Evolutionary conservation across 164 flowering plant genomes (phyloP).

Genomic region (Taxillus chinensis): DNA sequence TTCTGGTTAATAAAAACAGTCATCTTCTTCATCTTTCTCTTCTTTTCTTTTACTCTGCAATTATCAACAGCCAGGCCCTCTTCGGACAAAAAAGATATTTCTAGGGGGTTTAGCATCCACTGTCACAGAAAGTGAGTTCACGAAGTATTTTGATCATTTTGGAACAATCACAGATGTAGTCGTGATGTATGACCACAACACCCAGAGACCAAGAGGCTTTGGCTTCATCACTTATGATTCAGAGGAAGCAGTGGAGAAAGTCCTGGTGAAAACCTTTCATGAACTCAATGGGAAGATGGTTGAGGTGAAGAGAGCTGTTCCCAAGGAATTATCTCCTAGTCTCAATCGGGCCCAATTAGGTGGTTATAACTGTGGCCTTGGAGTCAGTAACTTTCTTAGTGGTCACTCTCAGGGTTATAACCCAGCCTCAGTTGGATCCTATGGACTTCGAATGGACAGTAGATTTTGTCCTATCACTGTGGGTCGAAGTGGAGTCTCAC

Average conservation of each 20-base stretch:
- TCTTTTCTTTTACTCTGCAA: too few species aligned
- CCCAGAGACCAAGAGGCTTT: constrained; percentile 51
- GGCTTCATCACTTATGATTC: constrained; percentile 88
- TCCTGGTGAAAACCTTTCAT: constrained; percentile 61
- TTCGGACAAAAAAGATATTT: constrained; percentile 26
- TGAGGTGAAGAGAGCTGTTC: constrained; percentile 87
- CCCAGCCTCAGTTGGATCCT: constrained; percentile 42
- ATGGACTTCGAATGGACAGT: constrained; percentile 61
- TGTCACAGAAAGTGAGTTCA: constrained; percentile 25
- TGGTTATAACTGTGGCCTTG: constrained; percentile 42
- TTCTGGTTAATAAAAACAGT: too few species aligned
- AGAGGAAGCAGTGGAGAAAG: constrained; percentile 80
- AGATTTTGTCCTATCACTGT: constrained; percentile 56
- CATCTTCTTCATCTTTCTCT: too few species aligned
- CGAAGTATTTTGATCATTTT: constrained; percentile 23
- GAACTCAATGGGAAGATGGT: constrained; percentile 88
- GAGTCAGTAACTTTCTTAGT: constrained; percentile 44
- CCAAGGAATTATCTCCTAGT: constrained; percentile 73
- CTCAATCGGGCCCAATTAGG: constrained; percentile 44
- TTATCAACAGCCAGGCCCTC: constrained; percentile 21
- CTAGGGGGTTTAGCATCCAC: constrained; percentile 29
- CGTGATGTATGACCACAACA: constrained; percentile 34
- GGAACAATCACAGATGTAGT: constrained; percentile 27
- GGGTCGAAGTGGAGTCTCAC: constrained; percentile 53
- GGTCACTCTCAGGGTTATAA: constrained; percentile 47